Evolutionary conservation across 495 filamentous ascomycete genomes (phyloP), one percentile per base, ranked within the genome.

Genomic region (Podospora pseudoanserina): DNA sequence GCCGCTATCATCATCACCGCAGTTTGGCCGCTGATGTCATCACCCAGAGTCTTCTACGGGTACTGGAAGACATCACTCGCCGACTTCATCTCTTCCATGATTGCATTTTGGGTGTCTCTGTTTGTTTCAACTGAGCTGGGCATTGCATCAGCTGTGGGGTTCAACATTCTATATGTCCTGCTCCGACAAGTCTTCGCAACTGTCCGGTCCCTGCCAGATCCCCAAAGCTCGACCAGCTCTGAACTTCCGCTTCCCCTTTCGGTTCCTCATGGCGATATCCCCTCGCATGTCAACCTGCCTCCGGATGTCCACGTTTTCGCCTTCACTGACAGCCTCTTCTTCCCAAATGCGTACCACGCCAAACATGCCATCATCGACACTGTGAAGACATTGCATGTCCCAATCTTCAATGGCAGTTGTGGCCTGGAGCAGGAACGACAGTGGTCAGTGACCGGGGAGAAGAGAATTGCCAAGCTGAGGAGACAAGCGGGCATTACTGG

Each of bases 21-120:
- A 34, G 79, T 83, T 9, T 78, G 77, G 57, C 80, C 81, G 30
- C 74, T 86, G 15, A 79, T 85, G 68, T 74, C 76, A 0, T 74
- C 80, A 0, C 74, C 79, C 1, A 74, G 68, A 16, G 73, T 81
- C 15, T 84, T 84, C 63, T 82, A 81, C 71, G 67, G 72, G 4
- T 84, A 79, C 77, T 85, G 82, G 77, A 79, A 78, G 65, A 77
- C 80, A 32, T 84, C 81, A 15, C 72, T 85, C 5, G 78, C 81
- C 30, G 82, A 85, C 68, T 84, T 83, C 72, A 76, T 82, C 60
- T 79, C 82, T 0, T 78, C 78, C 68, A 84, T 83, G 80, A 73
- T 84, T 32, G 73, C 81, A 16, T 80, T 84, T 66, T 84, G 80
- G 76, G 75, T 84, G 13, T 82, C 82, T 13, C 75, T 86, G 62